A percentile compares a stretch with the other conserved stretches of the same genome.
phyloP scores from a whole-genome alignment of 345 rosid genomes.

The Mercurialis annua region DNA sequence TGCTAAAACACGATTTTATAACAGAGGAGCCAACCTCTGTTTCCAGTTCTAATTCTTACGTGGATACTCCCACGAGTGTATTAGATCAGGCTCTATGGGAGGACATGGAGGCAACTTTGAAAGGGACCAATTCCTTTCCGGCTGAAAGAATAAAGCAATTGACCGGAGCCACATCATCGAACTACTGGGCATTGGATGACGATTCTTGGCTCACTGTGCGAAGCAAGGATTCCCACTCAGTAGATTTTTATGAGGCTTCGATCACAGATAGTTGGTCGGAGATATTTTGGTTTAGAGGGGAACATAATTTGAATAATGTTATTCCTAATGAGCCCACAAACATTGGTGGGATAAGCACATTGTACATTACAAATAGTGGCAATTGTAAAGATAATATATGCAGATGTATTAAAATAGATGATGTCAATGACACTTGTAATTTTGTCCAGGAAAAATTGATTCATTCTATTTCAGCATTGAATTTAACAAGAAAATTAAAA shows the following conservation, averaged over 20 bases:
- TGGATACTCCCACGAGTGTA: slow-evolving; percentile 42
- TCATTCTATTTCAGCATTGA: slow-evolving; percentile 18
- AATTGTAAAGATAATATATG: background rate
- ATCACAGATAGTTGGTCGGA: background rate
- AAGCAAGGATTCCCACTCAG: slow-evolving; percentile 14
- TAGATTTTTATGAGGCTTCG: background rate
- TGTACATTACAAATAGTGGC: background rate
- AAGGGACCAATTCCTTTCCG: slow-evolving; percentile 15
- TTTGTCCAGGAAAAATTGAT: slow-evolving; percentile 17
- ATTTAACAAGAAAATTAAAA: slow-evolving; percentile 12
- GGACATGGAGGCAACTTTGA: slow-evolving; percentile 10
- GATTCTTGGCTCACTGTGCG: slow-evolving; percentile 51
- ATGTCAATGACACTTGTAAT: background rate
- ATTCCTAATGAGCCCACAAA: background rate
- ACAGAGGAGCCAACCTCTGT: background rate
- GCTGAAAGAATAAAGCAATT: slow-evolving; percentile 35
- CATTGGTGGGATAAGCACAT: background rate
- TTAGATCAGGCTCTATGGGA: slow-evolving; percentile 34
- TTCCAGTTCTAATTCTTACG: background rate
- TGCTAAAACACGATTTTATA: slow-evolving; percentile 44
- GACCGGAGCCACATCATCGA: slow-evolving; percentile 11
- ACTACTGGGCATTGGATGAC: slow-evolving; percentile 37
- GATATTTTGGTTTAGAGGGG: slow-evolving; percentile 3
- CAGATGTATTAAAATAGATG: background rate
- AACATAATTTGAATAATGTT: background rate